Conservation (phyloP, 345 rosid species). For the Populus davidiana region DNA sequence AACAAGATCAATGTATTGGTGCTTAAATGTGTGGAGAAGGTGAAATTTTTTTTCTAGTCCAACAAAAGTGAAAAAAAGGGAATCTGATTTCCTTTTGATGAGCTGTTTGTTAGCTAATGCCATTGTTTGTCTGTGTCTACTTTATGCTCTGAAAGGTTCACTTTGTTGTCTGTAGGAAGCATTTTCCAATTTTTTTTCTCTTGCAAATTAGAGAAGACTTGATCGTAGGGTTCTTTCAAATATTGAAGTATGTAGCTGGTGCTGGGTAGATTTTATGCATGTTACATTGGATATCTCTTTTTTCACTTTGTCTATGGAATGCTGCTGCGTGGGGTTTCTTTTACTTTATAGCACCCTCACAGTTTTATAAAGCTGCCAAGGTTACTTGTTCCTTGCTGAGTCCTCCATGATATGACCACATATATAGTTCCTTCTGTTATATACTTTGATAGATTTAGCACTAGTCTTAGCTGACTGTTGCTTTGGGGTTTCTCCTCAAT, state of each 20-base stretch:
- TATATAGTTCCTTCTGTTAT: constrained; percentile 21
- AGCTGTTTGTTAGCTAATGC: constrained; percentile 66
- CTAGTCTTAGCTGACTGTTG: constrained; percentile 20
- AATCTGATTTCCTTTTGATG: constrained; percentile 65
- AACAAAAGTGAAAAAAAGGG: constrained; percentile 50
- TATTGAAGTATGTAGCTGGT: constrained; percentile 39
- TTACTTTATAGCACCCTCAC: constrained; percentile 45
- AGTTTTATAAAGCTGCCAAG: constrained; percentile 64
- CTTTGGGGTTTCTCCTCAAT: constrained; percentile 22
- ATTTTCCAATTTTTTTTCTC: constrained; percentile 39
- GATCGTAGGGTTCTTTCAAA: constrained; percentile 38
- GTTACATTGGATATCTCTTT: constrained; percentile 43
- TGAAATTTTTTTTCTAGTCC: constrained; percentile 9
- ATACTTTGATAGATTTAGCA: constrained; percentile 14
- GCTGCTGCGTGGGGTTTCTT: constrained; percentile 45
- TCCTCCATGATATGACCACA: constrained; percentile 60
- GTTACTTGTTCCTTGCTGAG: constrained; percentile 65
- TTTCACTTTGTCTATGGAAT: constrained; percentile 42
- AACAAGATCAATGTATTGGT: constrained; percentile 25
- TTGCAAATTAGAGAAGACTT: constrained; percentile 35
- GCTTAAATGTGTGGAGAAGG: constrained; percentile 27
- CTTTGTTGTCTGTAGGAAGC: constrained; percentile 62
- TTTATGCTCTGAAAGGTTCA: constrained; percentile 93
- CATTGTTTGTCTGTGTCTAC: constrained; percentile 47
- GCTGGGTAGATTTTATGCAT: constrained; percentile 64